Evolutionary conservation across 108 stramenopile genomes (phyloP).

Genomic region (Pseudonitzschia pungens): DNA sequence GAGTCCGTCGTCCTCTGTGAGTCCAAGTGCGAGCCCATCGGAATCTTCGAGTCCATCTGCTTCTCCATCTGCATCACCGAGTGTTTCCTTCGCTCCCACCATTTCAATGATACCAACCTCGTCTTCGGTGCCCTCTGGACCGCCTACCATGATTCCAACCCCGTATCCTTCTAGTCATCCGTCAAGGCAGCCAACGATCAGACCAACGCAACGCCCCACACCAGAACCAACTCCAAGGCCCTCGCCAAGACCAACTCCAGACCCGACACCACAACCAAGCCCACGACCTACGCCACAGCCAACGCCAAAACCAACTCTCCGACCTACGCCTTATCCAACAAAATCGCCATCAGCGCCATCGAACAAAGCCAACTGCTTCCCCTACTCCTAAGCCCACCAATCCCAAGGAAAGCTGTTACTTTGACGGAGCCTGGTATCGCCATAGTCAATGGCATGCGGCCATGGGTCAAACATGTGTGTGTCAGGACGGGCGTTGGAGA

Average conservation of each 20-base stretch:
- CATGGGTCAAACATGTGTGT: neutral
- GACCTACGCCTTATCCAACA: neutral
- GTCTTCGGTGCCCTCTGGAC: conserved; percentile 3
- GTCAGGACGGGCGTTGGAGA: neutral
- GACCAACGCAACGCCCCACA: neutral
- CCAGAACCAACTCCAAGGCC: neutral
- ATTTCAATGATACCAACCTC: neutral
- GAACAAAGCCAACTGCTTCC: neutral
- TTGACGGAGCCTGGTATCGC: neutral
- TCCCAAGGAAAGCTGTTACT: neutral
- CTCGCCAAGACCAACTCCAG: neutral
- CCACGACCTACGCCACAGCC: conserved; percentile 4
- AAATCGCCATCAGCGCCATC: conserved; percentile 7
- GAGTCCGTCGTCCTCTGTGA: neutral
- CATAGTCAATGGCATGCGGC: neutral
- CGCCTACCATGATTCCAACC: neutral
- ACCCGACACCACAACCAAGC: conserved; percentile 11
- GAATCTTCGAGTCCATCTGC: neutral
- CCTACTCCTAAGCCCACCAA: neutral
- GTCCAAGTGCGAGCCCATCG: neutral
- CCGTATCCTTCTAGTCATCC: neutral
- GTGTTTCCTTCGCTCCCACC: neutral
- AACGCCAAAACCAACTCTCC: neutral
- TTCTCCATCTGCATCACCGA: neutral
- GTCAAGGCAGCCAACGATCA: neutral